Conservation (phyloP, 2,329 filamentous ascomycete genomes). For the Neoascochyta sp. region DNA sequence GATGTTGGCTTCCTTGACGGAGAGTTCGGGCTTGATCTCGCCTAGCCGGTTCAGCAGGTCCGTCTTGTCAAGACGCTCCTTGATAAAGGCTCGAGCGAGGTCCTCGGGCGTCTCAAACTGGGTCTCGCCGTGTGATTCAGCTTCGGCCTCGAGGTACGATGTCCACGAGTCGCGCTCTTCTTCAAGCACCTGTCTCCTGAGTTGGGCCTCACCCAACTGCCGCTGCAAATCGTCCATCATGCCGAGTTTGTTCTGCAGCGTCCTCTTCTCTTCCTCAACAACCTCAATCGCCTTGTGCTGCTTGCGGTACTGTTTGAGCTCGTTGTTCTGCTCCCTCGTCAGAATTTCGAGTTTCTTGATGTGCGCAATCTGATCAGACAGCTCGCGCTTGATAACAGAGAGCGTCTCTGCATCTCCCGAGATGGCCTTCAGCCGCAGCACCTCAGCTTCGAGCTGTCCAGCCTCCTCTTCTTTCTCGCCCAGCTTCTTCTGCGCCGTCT, state of each 20-base stretch:
- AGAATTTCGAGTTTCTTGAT: conserved; percentile 78
- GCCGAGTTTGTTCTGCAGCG: conserved; percentile 72
- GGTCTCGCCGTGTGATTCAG: conserved; percentile 55
- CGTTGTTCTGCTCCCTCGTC: conserved; percentile 73
- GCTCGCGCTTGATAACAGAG: conserved; percentile 77
- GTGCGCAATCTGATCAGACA: conserved; percentile 88
- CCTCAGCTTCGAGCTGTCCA: conserved; percentile 74
- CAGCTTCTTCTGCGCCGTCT: conserved; percentile 63
- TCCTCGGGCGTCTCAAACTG: conserved; percentile 87
- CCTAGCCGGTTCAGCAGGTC: conserved; percentile 79
- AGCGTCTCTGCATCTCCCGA: conserved; percentile 84
- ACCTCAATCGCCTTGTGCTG: conserved; percentile 84
- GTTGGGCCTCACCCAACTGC: conserved; percentile 72
- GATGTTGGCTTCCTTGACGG: conserved; percentile 72
- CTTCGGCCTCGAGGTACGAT: conserved; percentile 71
- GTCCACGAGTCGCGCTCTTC: conserved; percentile 87
- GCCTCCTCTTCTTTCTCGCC: conserved; percentile 66
- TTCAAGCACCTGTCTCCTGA: conserved; percentile 82
- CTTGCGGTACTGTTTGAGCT: conserved; percentile 78
- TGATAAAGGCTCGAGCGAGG: conserved; percentile 76
- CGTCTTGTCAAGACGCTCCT: conserved; percentile 75
- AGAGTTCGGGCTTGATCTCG: conserved; percentile 70
- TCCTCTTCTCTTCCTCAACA: conserved; percentile 90
- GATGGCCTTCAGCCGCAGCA: conserved; percentile 79
- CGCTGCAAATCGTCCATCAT: conserved; percentile 69